Base-by-base conservation (phyloP, 371 early-diverging fungal genomes). In the Syncephalastrum monosporum region DNA sequence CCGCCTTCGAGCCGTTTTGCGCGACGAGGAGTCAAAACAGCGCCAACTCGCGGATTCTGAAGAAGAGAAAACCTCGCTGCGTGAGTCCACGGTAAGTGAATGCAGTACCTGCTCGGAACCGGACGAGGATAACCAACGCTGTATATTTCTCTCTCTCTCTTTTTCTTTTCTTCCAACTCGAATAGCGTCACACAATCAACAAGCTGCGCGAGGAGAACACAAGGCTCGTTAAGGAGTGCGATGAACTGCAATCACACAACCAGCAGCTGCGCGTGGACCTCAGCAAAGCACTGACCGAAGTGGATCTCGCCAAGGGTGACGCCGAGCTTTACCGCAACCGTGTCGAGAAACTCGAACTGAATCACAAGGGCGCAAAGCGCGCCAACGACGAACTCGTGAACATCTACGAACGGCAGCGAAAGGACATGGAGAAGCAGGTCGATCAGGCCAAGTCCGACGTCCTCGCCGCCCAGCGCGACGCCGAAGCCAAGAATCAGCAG, bases 401-500 rank as follows among this genome's bases (percentile, higher is more conserved):
- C 15, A 48, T 60, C 38, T 57, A 50, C 38, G 60, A 65, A 47
- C 60, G 57, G 13, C 56, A 60, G 42, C 60, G 55, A 19, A 43
- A 48, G 24, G 60, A 51, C 6, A 25, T 33, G 8, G 60, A 65
- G 45, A 19, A 50, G 3, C 53, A 60, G 41, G 21, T 65, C 12
- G 45, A 50, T 4, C 43, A 57, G 5, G 47, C 23, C 5, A 46
- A 42, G n/a, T 47, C 56, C 12, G 50, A 60, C 3, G 29, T 51
- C 45, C 50, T 52, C 21, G 24, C 46, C 16, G 53, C 57, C 15
- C 60, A 60, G 46, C 43, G 45, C 45, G 50, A 56, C 12, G 56
- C 60, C 14, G 47, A 43, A 12, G 15, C 47, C 17, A 38, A 52
- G 50, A 17, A 53, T 29, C 44, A 51, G 29, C 53, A 45, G 14